Evolutionary conservation across 805 yeast species (phyloP).

Genomic region (Debaryomyces hansenii): DNA sequence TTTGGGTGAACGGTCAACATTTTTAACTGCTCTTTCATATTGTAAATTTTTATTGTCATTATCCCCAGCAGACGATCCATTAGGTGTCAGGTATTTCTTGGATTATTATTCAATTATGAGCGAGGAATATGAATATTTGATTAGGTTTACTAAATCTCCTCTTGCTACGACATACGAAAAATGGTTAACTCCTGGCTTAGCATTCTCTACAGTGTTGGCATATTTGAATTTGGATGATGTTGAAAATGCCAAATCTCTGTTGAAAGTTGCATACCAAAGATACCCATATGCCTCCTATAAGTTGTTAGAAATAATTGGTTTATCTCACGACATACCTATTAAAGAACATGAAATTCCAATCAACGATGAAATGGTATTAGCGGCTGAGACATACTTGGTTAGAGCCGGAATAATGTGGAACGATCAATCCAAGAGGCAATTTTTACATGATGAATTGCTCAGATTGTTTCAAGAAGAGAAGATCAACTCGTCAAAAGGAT

Average conservation of each 20-base stretch:
- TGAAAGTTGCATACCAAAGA: conserved; percentile 49
- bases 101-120: conserved; percentile 74
- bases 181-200: conserved; percentile 75
- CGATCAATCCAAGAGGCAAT: conserved; percentile 44
- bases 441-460: conserved; percentile 46
- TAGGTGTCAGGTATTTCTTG: conserved; percentile 79
- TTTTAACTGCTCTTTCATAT: conserved; percentile 73
- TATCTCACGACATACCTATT: conserved; percentile 15
- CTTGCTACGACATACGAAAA: conserved; percentile 54
- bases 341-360: conserved; percentile 21
- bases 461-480: conserved; percentile 13
- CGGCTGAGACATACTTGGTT: conserved; percentile 57
- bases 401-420: conserved; percentile 59
- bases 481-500: neutral
- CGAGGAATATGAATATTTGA: conserved; percentile 62
- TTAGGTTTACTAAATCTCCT: conserved; percentile 57
- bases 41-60: conserved; percentile 69
- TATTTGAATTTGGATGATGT: conserved; percentile 42
- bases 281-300: conserved; percentile 60
- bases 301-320: conserved; percentile 50
- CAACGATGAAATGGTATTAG: conserved; percentile 37
- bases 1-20: conserved; percentile 75
- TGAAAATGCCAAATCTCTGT: conserved; percentile 46
- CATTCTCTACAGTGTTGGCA: conserved; percentile 68
- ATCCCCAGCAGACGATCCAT: conserved; percentile 77